phyloP scores from a whole-genome alignment of 371 early-diverging fungal genomes.

The Parasitella parasitica region DNA sequence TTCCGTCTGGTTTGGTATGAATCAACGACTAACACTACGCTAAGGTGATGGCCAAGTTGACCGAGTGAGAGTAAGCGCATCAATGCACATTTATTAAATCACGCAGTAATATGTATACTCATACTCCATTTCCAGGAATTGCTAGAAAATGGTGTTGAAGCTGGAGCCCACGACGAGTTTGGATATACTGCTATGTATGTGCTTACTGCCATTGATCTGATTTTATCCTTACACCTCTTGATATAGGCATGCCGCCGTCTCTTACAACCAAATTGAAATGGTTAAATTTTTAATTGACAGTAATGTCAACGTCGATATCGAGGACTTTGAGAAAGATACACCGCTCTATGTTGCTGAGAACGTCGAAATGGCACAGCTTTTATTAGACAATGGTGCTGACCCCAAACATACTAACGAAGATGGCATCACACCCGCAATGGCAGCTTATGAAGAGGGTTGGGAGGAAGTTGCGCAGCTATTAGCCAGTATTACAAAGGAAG shows the following conservation, averaged over 20 bases:
- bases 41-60: conserved; percentile 47
- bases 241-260: conserved; percentile 65
- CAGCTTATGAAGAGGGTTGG: conserved; percentile 47
- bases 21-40: too few relatives aligned
- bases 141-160: conserved; percentile 43
- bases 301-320: conserved; percentile 65
- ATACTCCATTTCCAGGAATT: conserved; percentile 28
- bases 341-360: conserved; percentile 84
- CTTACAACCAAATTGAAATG: conserved; percentile 62
- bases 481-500: conserved; percentile 35
- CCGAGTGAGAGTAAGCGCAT: conserved; percentile 37
- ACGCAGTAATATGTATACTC: background rate
- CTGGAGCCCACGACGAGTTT: conserved; percentile 66
- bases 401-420: conserved; percentile 61
- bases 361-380: conserved; percentile 65
- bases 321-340: conserved; percentile 83
- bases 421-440: conserved; percentile 49
- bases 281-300: conserved; percentile 53
- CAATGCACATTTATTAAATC: background rate
- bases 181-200: conserved; percentile 73
- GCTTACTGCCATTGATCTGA: background rate
- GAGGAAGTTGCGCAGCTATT: conserved; percentile 38
- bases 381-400: conserved; percentile 77
- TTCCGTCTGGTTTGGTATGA: background rate
- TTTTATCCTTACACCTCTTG: background rate